Conservation (phyloP, 2,329 filamentous ascomycete species). For the Metarhizium anisopliae region DNA sequence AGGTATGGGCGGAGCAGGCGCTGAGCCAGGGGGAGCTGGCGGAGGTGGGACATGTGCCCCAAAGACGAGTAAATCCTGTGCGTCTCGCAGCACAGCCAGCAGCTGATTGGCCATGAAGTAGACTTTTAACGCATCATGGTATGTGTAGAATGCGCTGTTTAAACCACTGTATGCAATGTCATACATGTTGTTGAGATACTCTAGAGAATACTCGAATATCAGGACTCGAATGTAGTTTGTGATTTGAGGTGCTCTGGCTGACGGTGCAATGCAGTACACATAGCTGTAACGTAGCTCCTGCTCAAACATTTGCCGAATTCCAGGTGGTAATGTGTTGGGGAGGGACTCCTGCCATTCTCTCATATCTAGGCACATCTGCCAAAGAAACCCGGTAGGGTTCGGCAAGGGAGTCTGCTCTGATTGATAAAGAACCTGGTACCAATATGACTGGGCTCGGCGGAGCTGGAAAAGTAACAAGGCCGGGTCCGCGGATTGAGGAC, state of each 20-base stretch:
- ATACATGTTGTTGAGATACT: conserved; percentile 70
- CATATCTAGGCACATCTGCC: conserved; percentile 69
- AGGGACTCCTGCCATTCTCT: conserved; percentile 74
- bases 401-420: conserved; percentile 60
- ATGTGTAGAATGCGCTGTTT: conserved; percentile 65
- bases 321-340: conserved; percentile 52
- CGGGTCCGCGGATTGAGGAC: conserved; percentile 50
- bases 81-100: conserved; percentile 49
- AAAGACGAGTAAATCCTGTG: conserved; percentile 47
- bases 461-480: conserved; percentile 74
- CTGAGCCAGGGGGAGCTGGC: conserved; percentile 35
- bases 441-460: conserved; percentile 75
- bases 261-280: conserved; percentile 80
- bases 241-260: conserved; percentile 61
- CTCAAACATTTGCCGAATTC: conserved; percentile 70
- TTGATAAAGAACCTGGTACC: conserved; percentile 85
- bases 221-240: conserved; percentile 69
- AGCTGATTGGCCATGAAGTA: conserved; percentile 65
- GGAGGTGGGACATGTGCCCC: conserved; percentile 37
- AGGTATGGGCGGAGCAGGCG: conserved; percentile 44
- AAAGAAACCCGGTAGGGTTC: conserved; percentile 63
- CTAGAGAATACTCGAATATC: conserved; percentile 78
- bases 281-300: conserved; percentile 87
- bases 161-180: conserved; percentile 51
- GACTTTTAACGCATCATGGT: conserved; percentile 77